phyloP scores from a whole-genome alignment of 768 basidiomycete species.

The Kwoniella botswanensis region DNA sequence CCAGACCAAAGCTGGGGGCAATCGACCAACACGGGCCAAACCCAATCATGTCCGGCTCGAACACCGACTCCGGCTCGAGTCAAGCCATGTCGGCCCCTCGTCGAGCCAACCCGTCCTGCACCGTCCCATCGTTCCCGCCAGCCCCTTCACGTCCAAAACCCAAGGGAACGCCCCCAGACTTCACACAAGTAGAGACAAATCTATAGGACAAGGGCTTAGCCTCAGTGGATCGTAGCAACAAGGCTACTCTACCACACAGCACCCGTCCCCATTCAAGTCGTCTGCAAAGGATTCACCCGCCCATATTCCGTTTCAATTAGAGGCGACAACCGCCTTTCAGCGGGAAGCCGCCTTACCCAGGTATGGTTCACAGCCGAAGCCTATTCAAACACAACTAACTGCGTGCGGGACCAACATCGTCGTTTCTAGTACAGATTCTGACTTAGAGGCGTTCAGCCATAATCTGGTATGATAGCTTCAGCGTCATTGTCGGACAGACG shows the following conservation, averaged over 20 bases:
- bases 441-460: constrained; percentile 84
- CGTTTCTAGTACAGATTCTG: constrained; percentile 78
- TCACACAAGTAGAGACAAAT: constrained; percentile 62
- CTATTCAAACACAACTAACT: constrained; percentile 70
- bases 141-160: constrained; percentile 6
- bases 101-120: neutral
- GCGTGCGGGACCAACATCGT: constrained; percentile 73
- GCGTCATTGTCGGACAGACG: constrained; percentile 68
- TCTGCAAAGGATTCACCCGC: constrained; percentile 76
- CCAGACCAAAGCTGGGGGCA: neutral
- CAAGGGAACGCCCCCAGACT: constrained; percentile 17
- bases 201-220: constrained; percentile 73
- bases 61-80: too few relatives aligned
- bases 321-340: constrained; percentile 63
- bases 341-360: constrained; percentile 60
- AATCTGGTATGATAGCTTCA: constrained; percentile 83
- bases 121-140: neutral
- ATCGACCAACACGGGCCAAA: neutral
- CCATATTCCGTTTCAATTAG: constrained; percentile 70
- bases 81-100: constrained; percentile 38
- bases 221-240: constrained; percentile 78
- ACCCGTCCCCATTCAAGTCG: constrained; percentile 71
- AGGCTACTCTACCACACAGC: constrained; percentile 78
- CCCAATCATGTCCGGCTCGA: neutral
- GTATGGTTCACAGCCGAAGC: constrained; percentile 74